Conservation (phyloP, 805 yeast genomes). For the Metschnikowia gruessii region DNA sequence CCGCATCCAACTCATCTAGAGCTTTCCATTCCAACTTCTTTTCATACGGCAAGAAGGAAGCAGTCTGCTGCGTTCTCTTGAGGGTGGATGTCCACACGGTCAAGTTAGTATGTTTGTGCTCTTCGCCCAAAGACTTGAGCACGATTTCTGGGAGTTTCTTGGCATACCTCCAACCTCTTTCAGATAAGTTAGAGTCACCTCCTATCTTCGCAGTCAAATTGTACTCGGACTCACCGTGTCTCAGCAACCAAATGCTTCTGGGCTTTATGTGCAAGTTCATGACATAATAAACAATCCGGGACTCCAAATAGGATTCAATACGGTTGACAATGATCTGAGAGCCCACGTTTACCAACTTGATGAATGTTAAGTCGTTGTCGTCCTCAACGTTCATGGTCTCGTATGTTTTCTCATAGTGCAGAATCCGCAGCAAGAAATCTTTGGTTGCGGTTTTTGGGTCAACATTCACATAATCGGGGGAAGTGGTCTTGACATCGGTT, state of each 20-base stretch:
- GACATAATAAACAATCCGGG: conserved; percentile 90
- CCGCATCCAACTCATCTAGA: conserved; percentile 94
- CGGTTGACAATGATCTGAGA: conserved; percentile 84
- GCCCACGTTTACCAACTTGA: conserved; percentile 83
- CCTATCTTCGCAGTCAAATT: conserved; percentile 94
- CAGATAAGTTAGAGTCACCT: conserved; percentile 85
- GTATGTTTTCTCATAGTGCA: conserved; percentile 69
- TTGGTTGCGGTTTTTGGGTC: conserved; percentile 69
- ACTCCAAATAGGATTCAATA: conserved; percentile 84
- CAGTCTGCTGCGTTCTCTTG: conserved; percentile 89
- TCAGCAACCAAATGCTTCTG: conserved; percentile 85
- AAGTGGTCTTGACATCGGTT: conserved; percentile 78
- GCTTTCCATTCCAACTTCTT: conserved; percentile 91
- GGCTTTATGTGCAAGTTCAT: conserved; percentile 95
- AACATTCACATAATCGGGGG: conserved; percentile 72
- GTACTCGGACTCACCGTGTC: conserved; percentile 94
- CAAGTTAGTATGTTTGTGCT: conserved; percentile 49
- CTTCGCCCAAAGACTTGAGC: conserved; percentile 58
- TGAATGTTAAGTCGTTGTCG: conserved; percentile 72
- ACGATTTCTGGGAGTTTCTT: conserved; percentile 75
- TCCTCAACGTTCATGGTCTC: conserved; percentile 63
- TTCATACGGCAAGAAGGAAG: conserved; percentile 73
- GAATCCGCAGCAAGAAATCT: conserved; percentile 73
- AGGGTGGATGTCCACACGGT: conserved; percentile 97
- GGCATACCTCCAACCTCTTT: conserved; percentile 83